These are phyloP conservation scores for Acarospora socialis DNA, from an alignment of 2,329 filamentous ascomycete species.

Conservation along the genomic window DNA sequence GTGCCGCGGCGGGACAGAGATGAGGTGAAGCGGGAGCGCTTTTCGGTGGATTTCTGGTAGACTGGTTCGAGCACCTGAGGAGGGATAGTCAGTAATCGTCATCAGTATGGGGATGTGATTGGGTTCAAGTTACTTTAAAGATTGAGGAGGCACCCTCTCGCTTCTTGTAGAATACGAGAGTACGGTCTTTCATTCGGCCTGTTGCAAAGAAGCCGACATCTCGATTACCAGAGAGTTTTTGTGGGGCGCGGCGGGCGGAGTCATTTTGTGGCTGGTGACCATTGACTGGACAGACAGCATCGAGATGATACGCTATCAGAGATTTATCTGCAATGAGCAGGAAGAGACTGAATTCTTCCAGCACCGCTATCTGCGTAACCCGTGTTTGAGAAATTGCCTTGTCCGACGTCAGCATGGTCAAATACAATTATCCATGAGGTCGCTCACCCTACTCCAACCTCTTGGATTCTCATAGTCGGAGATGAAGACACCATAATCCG, in stretches of 20 bases:
- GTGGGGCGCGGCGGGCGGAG: slow-evolving; percentile 70
- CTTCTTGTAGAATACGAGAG: slow-evolving; percentile 92
- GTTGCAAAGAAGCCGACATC: slow-evolving; percentile 96
- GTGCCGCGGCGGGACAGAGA: slow-evolving; percentile 48
- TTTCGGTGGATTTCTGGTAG: slow-evolving; percentile 74
- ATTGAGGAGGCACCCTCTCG: slow-evolving; percentile 82
- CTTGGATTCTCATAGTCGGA: slow-evolving; percentile 79
- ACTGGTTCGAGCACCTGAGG: slow-evolving; percentile 77
- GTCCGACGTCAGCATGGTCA: slow-evolving; percentile 9
- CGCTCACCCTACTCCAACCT: slow-evolving; percentile 71
- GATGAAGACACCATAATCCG: slow-evolving; percentile 85
- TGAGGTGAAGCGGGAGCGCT: slow-evolving; percentile 49
- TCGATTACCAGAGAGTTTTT: slow-evolving; percentile 71
- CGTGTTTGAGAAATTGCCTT: slow-evolving; percentile 61
- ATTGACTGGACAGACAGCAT: slow-evolving; percentile 52
- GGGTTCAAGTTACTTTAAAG: slow-evolving; percentile 46
- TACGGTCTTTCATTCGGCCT: slow-evolving; percentile 92
- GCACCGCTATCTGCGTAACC: slow-evolving; percentile 84
- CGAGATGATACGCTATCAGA: slow-evolving; percentile 84
- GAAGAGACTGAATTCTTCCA: slow-evolving; percentile 91
- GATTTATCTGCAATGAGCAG: slow-evolving; percentile 83
- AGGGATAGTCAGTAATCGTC: no score
- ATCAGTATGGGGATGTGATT: not conserved
- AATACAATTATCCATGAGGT: not conserved
- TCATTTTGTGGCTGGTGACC: slow-evolving; percentile 52